Evolutionary conservation across 1,139 yeast genomes (phyloP).

Genomic region (Martiniozyma asiatica): DNA sequence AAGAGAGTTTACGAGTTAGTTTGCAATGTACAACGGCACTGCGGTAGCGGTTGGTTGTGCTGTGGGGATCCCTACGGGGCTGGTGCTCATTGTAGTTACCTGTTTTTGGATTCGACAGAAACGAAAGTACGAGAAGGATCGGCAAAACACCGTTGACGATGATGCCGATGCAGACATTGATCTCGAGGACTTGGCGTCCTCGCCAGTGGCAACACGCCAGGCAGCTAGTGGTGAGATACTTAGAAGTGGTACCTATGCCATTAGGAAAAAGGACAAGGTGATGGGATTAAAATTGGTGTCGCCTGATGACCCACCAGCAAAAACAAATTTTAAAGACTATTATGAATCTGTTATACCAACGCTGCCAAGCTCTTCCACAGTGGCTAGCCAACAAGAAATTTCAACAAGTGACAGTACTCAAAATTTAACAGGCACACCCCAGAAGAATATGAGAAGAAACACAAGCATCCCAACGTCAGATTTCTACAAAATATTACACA

Average conservation of each 20-base stretch:
- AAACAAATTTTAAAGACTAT: constrained; percentile 15
- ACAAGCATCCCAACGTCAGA: neutral
- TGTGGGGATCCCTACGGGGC: constrained; percentile 32
- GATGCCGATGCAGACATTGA: constrained; percentile 17
- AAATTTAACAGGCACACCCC: neutral
- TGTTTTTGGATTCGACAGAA: constrained; percentile 27
- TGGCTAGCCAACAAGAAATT: no score
- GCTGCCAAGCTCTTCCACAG: constrained; percentile 3
- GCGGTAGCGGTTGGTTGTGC: constrained; percentile 38
- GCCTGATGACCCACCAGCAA: no score
- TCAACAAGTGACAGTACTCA: neutral
- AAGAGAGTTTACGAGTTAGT: neutral
- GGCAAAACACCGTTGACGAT: constrained; percentile 12
- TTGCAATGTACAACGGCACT: constrained; percentile 21
- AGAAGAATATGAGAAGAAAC: neutral
- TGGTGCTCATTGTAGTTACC: constrained; percentile 24
- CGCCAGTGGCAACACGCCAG: constrained; percentile 4
- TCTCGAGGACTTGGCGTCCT: constrained; percentile 15
- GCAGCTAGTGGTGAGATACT: constrained; percentile 4
- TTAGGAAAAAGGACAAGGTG: constrained; percentile 15
- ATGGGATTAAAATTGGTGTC: constrained; percentile 15
- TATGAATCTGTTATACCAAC: constrained; percentile 23
- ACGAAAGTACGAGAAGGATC: constrained; percentile 25
- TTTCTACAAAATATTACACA: constrained; percentile 1
- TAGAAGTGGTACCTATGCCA: constrained; percentile 9